A percentile compares a stretch with the other conserved stretches of the same genome.
Evolutionary conservation across 139 green algal genomes (phyloP).

Genomic region (Chloropicon primus): DNA sequence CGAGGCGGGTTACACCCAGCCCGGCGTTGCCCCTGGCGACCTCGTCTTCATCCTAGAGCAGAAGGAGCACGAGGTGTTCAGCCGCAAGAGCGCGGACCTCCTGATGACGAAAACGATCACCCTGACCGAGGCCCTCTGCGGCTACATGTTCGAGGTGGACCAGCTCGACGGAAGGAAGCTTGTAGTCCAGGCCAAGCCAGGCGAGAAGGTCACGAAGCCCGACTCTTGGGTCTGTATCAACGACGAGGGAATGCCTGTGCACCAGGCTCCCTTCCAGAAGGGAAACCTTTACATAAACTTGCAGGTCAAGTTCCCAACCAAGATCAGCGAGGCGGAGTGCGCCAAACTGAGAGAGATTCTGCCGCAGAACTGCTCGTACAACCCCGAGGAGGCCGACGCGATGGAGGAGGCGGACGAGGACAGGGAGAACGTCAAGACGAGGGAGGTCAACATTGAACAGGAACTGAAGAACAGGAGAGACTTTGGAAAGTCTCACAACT

Average conservation of each 20-base stretch:
- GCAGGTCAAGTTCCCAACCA: conserved; percentile 66
- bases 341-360: not conserved
- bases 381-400: conserved; percentile 60
- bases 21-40: conserved; percentile 75
- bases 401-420: conserved; percentile 34
- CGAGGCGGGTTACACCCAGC: conserved; percentile 76
- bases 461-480: conserved; percentile 64
- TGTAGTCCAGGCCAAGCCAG: conserved; percentile 39
- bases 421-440: conserved; percentile 10
- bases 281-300: conserved; percentile 76
- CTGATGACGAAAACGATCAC: conserved; percentile 76
- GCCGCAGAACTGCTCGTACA: not conserved
- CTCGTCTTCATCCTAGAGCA: conserved; percentile 90
- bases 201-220: conserved; percentile 82
- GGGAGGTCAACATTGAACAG: conserved; percentile 59
- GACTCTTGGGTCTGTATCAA: conserved; percentile 54
- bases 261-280: conserved; percentile 66
- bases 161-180: conserved; percentile 80
- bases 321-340: conserved; percentile 11
- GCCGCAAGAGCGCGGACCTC: conserved; percentile 76
- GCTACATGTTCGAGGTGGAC: conserved; percentile 58
- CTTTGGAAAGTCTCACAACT: conserved; percentile 27
- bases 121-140: conserved; percentile 82
- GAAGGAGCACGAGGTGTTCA: conserved; percentile 84
- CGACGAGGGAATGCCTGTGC: conserved; percentile 93